Conservation (phyloP, 2,329 filamentous ascomycete genomes). For the Amphichorda felina region DNA sequence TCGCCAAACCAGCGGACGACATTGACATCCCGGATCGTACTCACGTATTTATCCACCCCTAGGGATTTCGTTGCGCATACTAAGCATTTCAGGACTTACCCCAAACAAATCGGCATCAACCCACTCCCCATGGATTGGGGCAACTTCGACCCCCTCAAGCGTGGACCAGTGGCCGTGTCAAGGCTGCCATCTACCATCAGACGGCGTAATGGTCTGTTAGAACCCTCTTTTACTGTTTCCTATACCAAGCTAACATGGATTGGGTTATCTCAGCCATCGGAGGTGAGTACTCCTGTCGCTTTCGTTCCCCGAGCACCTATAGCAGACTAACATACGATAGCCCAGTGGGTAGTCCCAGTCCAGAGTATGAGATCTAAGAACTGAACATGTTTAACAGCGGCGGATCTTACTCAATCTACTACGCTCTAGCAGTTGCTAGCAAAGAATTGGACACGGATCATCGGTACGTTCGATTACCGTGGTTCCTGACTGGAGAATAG, state of each 20-base stretch:
- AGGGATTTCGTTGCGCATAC: not conserved
- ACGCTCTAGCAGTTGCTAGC: slow-evolving; percentile 83
- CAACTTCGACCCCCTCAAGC: slow-evolving; percentile 56
- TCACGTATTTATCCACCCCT: slow-evolving; percentile 26
- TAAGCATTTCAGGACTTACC: slow-evolving; percentile 54
- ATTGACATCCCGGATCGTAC: slow-evolving; percentile 41
- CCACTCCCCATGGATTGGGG: slow-evolving; percentile 88
- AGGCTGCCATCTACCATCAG: slow-evolving; percentile 64
- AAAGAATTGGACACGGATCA: slow-evolving; percentile 80
- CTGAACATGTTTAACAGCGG: slow-evolving; percentile 31
- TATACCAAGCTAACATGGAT: too few relatives aligned
- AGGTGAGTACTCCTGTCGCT: slow-evolving; percentile 27
- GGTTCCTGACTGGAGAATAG: not conserved
- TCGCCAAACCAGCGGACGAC: slow-evolving; percentile 26
- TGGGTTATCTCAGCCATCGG: slow-evolving; percentile 34
- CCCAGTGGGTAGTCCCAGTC: slow-evolving; percentile 18
- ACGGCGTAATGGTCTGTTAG: slow-evolving; percentile 58
- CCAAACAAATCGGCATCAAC: slow-evolving; percentile 86
- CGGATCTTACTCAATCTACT: slow-evolving; percentile 92
- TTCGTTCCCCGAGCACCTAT: slow-evolving; percentile 8
- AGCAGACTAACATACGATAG: slow-evolving; percentile 15
- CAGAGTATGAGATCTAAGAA: too few relatives aligned
- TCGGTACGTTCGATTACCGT: slow-evolving; percentile 31
- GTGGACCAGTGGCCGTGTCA: slow-evolving; percentile 84
- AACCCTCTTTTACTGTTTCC: not conserved